Evolutionary conservation across 768 basidiomycete genomes (phyloP), one percentile per base, ranked within the genome.

Genomic region (Rhizopogon vinicolor): DNA sequence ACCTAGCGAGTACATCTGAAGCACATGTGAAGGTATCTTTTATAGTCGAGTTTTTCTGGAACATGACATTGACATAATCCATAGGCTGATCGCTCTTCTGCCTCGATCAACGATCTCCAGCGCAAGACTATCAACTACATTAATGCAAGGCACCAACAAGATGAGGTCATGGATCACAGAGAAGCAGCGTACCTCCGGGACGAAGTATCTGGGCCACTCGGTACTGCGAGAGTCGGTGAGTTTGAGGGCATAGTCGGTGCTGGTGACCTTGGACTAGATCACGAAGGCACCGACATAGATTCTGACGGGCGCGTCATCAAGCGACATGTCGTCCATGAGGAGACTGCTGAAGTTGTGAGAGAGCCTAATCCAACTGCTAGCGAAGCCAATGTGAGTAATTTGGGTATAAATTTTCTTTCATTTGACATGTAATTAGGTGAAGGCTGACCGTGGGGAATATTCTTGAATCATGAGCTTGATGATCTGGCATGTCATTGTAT

Each of bases 1-100:
- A 68, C 25, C 77, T 89, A 12, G 87, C 87, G 0, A 78, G 76
- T 53, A 58, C 75, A 10, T 87, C 87, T 2, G 87, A 89, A 68
- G 87, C 87, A 4, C 68, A 72, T 16, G 73, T 87, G 44, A 88
- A 89, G 78, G 86, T 81, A 45, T 45, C 22, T 33, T 25, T 5
- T 5, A 18, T 10, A 3, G 12, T 25, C 35, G 14, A 37, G 12
- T 31, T 29, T 13, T 7, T 25, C 35, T 18, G 22, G 13, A 31
- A n/a, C 7, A 13, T 8, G 49, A 31, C 6, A 25, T 40, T 40
- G 33, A 55, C 25, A 28, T 37, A 5, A 1, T 56, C 12, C 29
- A 8, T 33, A 70, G 69, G 69, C 71, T 0, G 69, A 72, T 50
- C 62, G 61, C 3, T 59, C 59, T 4, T 45, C 53, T 14, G 42